Evolutionary conservation across 2,329 filamentous ascomycete species (phyloP), one percentile per base, ranked within the genome.

Genomic region (Periconia sp.): DNA sequence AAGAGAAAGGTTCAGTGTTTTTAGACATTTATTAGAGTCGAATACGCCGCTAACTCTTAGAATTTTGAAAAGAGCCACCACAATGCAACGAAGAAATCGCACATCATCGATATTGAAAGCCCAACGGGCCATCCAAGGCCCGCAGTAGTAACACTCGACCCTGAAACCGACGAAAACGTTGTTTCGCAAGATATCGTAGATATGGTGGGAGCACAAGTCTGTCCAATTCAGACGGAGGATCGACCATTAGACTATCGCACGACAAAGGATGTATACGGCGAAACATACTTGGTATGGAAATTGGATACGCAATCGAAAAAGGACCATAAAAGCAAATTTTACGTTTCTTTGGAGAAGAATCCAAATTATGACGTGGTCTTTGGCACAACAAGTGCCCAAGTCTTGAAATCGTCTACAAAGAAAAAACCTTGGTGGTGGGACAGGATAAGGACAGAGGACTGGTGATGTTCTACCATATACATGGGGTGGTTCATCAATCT

Each of bases 341-440:
- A 50, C 17, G 47, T 50, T 19, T 50, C 47, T 15, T 20, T 40
- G 13, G 47, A 50, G 31, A 20, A 35, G 13, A 44, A 50, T 17
- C 47, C 47, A 20, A 27, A 44, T 20, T 50, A 50, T 11, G 47
- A 50, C n/a, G 27, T 50, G 20, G 41, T 50, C 2, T 44, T 50
- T 18, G 47, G 47, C 23, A 43, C 15, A 20, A 18, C 18, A 18
- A 50, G 47, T 41, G 41, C 47, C 1, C 23, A 33, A 20, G 7
- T 13, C 1, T 35, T 50, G 27, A n/a, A 50, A 20, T 17, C 27
- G 8, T 44, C 40, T 56, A 57, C 60, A 54, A 50, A 46, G 54
- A 61, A 61, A 57, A 61, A 61, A 57, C 42, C 46, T 57, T 54
- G 50, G 33, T 37, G 33, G 33, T 11, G 23, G 23, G 23, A 27